Percentiles rank a stretch among this genome's conserved stretches.
Evolutionary conservation across 2,329 filamentous ascomycete genomes (phyloP).

Genomic region (Arthroderma sp.): DNA sequence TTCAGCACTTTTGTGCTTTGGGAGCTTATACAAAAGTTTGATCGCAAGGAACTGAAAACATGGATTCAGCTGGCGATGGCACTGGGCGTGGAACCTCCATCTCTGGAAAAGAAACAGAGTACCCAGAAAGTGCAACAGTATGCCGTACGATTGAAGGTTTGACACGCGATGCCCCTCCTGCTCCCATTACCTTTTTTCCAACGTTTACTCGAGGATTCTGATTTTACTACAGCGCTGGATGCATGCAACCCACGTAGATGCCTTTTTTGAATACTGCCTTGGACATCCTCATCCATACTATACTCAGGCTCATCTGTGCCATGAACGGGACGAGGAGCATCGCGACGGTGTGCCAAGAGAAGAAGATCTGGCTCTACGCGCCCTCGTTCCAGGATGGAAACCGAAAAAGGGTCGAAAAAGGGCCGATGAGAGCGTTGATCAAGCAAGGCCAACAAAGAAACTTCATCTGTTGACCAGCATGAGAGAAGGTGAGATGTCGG

Average conservation of each 20-base stretch:
- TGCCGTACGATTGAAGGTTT: constrained; percentile 76
- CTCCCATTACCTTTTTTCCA: constrained; percentile 6
- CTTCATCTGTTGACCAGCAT: no score
- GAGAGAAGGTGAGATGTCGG: no score
- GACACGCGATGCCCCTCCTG: constrained; percentile 9
- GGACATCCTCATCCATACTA: constrained; percentile 69
- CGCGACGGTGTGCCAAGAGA: constrained; percentile 74
- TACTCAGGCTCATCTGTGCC: constrained; percentile 54
- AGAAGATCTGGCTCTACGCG: constrained; percentile 77
- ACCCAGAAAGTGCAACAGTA: constrained; percentile 92
- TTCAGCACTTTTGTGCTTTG: constrained; percentile 70
- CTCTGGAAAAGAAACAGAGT: constrained; percentile 70
- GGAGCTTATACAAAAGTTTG: constrained; percentile 64
- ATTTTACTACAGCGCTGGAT: constrained; percentile 61
- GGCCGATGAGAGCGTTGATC: constrained; percentile 49
- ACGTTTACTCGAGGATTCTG: constrained; percentile 2
- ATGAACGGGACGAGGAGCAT: constrained; percentile 49
- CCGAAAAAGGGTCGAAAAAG: constrained; percentile 49
- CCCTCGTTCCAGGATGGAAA: constrained; percentile 62
- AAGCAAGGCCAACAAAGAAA: constrained; percentile 39
- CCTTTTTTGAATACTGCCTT: constrained; percentile 83
- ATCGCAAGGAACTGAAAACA: constrained; percentile 74
- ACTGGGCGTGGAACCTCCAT: constrained; percentile 77
- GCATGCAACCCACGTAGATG: constrained; percentile 89
- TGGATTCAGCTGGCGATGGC: constrained; percentile 81